Conservation (phyloP, 2,329 filamentous ascomycete species). For the Neofusicoccum laricinum region DNA sequence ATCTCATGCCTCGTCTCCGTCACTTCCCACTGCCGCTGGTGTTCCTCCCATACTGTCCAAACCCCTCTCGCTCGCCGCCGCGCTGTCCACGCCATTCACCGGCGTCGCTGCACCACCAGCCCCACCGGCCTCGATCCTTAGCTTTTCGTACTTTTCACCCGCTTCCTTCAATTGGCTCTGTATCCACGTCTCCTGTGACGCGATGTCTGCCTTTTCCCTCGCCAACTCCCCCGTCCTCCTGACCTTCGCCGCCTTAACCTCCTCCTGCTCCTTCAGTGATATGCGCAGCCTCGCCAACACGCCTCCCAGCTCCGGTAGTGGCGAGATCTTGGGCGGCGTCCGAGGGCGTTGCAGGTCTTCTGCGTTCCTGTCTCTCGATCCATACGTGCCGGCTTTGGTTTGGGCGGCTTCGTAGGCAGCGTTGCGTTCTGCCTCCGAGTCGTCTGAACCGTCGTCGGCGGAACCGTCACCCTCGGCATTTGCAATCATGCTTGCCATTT, state of each 20-base stretch:
- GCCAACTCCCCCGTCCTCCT: conserved; percentile 64
- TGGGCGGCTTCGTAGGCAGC: conserved; percentile 87
- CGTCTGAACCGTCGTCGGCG: conserved; percentile 68
- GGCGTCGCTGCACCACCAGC: conserved; percentile 27
- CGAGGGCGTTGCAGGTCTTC: conserved; percentile 47
- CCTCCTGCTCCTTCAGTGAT: conserved; percentile 62
- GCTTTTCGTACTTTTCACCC: conserved; percentile 65
- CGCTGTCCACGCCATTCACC: conserved; percentile 29
- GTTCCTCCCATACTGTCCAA: conserved; percentile 37
- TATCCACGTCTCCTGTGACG: conserved; percentile 71
- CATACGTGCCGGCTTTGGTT: conserved; percentile 82
- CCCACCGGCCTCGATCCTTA: conserved; percentile 50
- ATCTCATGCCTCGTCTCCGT: background rate
- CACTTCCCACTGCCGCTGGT: conserved; percentile 22
- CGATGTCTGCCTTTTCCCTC: conserved; percentile 66
- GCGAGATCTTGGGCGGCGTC: conserved; percentile 71
- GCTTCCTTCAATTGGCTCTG: conserved; percentile 79
- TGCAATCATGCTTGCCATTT: conserved; percentile 81
- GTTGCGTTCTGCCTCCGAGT: conserved; percentile 60
- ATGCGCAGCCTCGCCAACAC: conserved; percentile 63
- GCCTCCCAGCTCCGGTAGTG: conserved; percentile 69
- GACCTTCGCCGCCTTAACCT: conserved; percentile 55
- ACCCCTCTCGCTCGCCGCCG: conserved; percentile 26
- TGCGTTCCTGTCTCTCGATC: conserved; percentile 36
- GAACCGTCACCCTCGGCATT: conserved; percentile 68